Conservation (phyloP, 169 alveolate genomes). For the Hepatocystis sp. region DNA sequence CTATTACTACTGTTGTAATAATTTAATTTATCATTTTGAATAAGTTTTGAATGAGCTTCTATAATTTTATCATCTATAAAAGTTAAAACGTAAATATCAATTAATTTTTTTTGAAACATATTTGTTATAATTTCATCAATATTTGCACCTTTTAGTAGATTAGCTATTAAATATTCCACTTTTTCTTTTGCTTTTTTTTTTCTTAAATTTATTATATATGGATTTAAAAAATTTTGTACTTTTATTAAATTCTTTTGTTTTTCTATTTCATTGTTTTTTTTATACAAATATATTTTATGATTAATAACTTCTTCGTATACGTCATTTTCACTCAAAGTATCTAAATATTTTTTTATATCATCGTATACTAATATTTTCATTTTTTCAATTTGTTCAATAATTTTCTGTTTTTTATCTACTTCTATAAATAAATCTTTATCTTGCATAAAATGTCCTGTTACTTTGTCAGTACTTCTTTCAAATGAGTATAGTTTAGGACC, state of each 20-base stretch:
- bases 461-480: constrained; percentile 71
- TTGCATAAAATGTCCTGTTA: constrained; percentile 46
- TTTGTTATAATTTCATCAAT: constrained; percentile 36
- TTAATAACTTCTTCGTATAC: constrained; percentile 74
- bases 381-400: constrained; percentile 66
- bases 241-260: constrained; percentile 29
- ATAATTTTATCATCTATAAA: constrained; percentile 70
- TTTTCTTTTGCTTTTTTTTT: constrained; percentile 73
- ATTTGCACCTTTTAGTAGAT: constrained; percentile 41
- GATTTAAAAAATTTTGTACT: constrained; percentile 55
- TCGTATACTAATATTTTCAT: constrained; percentile 27
- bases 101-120: constrained; percentile 42
- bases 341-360: constrained; percentile 22
- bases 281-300: constrained; percentile 57
- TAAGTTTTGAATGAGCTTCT: constrained; percentile 61
- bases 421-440: constrained; percentile 69
- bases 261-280: constrained; percentile 65
- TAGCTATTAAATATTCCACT: constrained; percentile 49
- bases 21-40: background rate
- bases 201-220: constrained; percentile 39
- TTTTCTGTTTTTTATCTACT: constrained; percentile 55
- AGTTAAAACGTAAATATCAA: constrained; percentile 59
- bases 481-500: background rate
- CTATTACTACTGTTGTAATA: background rate
- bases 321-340: constrained; percentile 51